Evolutionary conservation across 495 filamentous ascomycete species (phyloP), one percentile per base, ranked within the genome.

Genomic region (Corynascus novoguineensis): DNA sequence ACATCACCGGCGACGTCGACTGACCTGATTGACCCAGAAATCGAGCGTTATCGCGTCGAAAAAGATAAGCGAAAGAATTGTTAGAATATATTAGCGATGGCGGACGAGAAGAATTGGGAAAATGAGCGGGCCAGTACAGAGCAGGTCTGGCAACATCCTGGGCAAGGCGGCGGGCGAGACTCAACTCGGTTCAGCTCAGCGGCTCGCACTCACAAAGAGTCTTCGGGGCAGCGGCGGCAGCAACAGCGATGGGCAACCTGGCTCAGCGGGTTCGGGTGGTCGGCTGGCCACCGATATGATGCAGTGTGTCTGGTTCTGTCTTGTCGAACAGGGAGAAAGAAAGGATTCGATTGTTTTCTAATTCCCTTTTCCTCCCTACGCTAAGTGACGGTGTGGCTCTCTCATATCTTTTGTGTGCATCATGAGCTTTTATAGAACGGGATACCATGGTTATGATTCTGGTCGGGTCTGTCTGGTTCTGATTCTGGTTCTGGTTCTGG

Each of bases 341-440:
- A 40, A 35, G 52, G 38, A 24, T 42, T 9, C 12, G 12, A 0
- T 44, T 27, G 55, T 40, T 40, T n/a, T 5, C 31, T 48, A 32
- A 38, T 51, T 44, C 29, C 46, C 47, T 49, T 49, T 48, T 47
- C 35, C 24, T 37, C 21, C 55, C 34, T 60, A 19, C 56, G 44
- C 53, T 38, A 38, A 11, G 52, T 37, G 34, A 22, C 15, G 17
- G 41, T 48, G 10, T 27, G n/a, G n/a, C 9, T 49, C n/a, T 45
- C 37, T 44, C 40, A 19, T 57, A 32, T 57, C 40, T 59, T 50
- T 50, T 55, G 42, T 50, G 55, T 50, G 55, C 55, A 58, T 62
- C 50, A 58, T 54, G 50, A 55, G 11, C 29, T 60, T n/a, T 41
- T 62, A 62, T 62, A 62, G 60, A 60, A 48, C 55, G 59, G 60